A percentile compares a stretch with the other conserved stretches of the same genome.
Evolutionary conservation across 2,329 filamentous ascomycete species (phyloP).

Genomic region (Penicillium verrucosum): DNA sequence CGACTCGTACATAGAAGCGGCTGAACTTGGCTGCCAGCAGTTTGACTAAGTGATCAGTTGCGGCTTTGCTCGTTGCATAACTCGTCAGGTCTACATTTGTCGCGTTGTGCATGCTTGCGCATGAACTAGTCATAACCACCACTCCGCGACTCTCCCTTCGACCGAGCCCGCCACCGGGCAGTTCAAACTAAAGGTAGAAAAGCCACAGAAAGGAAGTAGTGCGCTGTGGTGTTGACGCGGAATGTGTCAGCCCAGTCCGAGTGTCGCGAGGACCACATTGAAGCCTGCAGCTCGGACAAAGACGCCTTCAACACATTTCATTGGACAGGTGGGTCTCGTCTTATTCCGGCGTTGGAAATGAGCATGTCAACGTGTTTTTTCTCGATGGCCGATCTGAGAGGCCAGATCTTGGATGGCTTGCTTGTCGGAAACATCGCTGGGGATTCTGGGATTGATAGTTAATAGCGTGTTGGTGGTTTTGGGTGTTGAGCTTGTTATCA

Average conservation of each 20-base stretch:
- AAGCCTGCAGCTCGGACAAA: constrained; percentile 44
- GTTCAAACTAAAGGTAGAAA: constrained; percentile 40
- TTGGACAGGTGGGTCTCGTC: constrained; percentile 43
- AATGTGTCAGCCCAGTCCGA: constrained; percentile 49
- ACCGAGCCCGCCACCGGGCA: constrained; percentile 28
- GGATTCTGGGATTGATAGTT: constrained; percentile 10
- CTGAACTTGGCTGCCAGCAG: constrained; percentile 51
- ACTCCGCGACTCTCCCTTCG: constrained; percentile 46
- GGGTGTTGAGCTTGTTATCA: neutral
- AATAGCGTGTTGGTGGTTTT: neutral
- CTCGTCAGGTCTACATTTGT: constrained; percentile 54
- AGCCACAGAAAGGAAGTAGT: constrained; percentile 51
- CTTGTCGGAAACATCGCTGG: constrained; percentile 43
- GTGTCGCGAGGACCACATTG: constrained; percentile 47
- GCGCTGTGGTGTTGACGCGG: constrained; percentile 49
- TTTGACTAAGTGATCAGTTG: constrained; percentile 51
- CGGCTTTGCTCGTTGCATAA: constrained; percentile 52
- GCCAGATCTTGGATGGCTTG: constrained; percentile 38
- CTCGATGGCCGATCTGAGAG: constrained; percentile 26
- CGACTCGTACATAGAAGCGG: constrained; percentile 44
- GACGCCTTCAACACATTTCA: constrained; percentile 47
- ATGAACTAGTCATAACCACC: constrained; percentile 51
- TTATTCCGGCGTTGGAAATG: constrained; percentile 50
- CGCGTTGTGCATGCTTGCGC: constrained; percentile 52
- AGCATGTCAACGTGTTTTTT: constrained; percentile 49